phyloP scores from a whole-genome alignment of 257 asterid species.

The Solanum bukasovii region DNA sequence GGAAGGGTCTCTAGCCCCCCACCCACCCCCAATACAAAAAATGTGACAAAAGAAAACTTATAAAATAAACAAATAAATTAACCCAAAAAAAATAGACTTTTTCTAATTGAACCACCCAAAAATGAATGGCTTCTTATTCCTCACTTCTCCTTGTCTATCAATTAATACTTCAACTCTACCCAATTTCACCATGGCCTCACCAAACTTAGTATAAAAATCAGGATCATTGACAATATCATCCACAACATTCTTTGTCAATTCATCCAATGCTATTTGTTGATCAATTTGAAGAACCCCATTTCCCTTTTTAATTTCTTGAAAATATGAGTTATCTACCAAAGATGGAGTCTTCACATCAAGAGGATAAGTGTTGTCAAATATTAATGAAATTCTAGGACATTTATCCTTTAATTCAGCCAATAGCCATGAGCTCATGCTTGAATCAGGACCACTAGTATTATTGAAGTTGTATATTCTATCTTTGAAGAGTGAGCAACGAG shows the following conservation, averaged over 20 bases:
- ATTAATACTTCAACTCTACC: constrained; percentile 43
- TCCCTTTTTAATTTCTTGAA: constrained; percentile 17
- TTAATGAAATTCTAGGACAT: constrained; percentile 26
- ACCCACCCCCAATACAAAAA: not conserved
- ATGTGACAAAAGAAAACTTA: not conserved
- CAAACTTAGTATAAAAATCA: constrained; percentile 12
- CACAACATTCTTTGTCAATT: constrained; percentile 24
- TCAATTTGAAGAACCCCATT: constrained; percentile 53
- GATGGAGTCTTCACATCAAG: constrained; percentile 36
- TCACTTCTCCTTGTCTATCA: constrained; percentile 35
- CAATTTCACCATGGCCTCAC: constrained; percentile 48
- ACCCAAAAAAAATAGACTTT: not conserved
- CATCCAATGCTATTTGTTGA: constrained; percentile 44
- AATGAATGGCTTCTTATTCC: not conserved
- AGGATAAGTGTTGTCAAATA: constrained; percentile 11
- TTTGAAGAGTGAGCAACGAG: constrained; percentile 42
- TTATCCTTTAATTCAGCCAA: constrained; percentile 4
- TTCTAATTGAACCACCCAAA: not conserved
- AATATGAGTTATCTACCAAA: constrained; percentile 38
- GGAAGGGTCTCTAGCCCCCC: no score
- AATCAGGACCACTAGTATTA: constrained; percentile 32
- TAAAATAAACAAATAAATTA: not conserved
- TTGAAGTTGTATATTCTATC: constrained; percentile 45
- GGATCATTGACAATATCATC: not conserved
- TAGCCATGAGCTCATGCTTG: constrained; percentile 29